Base-by-base conservation (phyloP, 2,329 filamentous ascomycete genomes). In the Fusarium burgessii region DNA sequence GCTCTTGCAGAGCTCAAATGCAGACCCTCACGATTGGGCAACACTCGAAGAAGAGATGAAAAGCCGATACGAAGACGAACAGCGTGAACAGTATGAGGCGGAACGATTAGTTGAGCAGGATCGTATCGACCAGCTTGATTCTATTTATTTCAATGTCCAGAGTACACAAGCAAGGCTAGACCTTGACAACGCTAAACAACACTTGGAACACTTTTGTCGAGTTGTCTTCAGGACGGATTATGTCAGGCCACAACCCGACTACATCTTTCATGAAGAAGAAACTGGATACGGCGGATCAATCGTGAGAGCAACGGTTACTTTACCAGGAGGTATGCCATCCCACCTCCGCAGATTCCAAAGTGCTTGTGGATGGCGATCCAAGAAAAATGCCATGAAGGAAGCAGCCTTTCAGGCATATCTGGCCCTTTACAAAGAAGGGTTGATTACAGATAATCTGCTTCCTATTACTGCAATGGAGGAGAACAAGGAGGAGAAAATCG, bases 341-440 rank as follows among this genome's bases (percentile, higher is more conserved):
- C 77, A 38, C 68, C 70, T 81, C 13, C 76, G 81, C 5, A 69
- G 62, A 8, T 62, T 74, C 7, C 35, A 70, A 1, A 76, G 80
- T 18, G 59, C 68, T 14, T 61, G 43, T 1, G 50, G 78, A n/a
- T 98, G 94, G 94, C 79, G 72, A 14, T 92, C 90, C 0, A 91
- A 96, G 75, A 88, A 85, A 62, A 90, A 89, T 72, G 94, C 94
- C 0, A 90, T 85, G 72, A 93, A 92, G 76, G 95, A 98, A 79
- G 93, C 92, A 2, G 92, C 93, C 0, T 96, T 97, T 67, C 88
- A 93, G 75, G 93, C 94, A 2, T 97, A 95, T 76, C 81, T 88
- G 25, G 84, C 84, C 8, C 84, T 98, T 0, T 90, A 95, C 76
- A 74, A 87, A 11, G 91, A 88, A 29, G 91, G 92, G 0, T 82